Percentiles rank a stretch among this genome's conserved stretches.
Evolutionary conservation across 768 basidiomycete species (phyloP).

Genomic region (Gymnopilus junonius): DNA sequence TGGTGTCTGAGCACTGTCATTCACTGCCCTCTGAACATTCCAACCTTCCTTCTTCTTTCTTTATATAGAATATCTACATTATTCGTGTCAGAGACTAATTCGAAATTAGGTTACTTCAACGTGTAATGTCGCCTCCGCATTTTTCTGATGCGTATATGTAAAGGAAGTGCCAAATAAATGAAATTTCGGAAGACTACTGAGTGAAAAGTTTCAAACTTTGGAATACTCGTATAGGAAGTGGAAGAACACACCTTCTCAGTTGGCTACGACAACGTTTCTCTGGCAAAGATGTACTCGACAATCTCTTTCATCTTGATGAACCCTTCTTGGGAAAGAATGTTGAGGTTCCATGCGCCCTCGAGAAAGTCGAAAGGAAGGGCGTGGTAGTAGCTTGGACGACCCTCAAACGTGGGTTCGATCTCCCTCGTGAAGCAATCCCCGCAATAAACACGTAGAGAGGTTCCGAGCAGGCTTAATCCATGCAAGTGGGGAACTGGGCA

Average conservation of each 20-base stretch:
- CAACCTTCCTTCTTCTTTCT: no score
- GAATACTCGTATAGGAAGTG: not conserved
- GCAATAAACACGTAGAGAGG: slow-evolving; percentile 40
- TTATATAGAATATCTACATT: no score
- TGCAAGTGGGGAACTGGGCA: slow-evolving; percentile 33
- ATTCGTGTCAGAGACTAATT: no score
- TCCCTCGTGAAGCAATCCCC: slow-evolving; percentile 28
- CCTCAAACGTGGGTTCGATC: slow-evolving; percentile 26
- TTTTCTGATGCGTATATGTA: no score
- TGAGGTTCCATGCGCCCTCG: slow-evolving; percentile 34
- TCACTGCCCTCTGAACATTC: no score
- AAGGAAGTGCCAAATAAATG: not conserved
- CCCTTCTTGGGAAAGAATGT: slow-evolving; percentile 36
- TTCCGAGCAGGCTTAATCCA: slow-evolving; percentile 37
- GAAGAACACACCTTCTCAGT: no score
- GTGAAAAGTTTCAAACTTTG: no score
- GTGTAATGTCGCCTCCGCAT: no score
- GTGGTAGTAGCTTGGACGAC: slow-evolving; percentile 21
- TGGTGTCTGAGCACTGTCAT: no score
- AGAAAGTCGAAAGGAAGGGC: slow-evolving; percentile 27
- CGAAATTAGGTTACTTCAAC: no score
- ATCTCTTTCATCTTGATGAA: slow-evolving; percentile 38
- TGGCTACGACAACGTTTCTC: no score
- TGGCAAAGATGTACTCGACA: slow-evolving; percentile 38
- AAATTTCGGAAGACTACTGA: no score